Percentiles rank a stretch among this genome's conserved stretches.
These are phyloP conservation scores for Talaromyces islandicus DNA, from an alignment of 2,329 filamentous ascomycete genomes.

Conservation along the genomic window DNA sequence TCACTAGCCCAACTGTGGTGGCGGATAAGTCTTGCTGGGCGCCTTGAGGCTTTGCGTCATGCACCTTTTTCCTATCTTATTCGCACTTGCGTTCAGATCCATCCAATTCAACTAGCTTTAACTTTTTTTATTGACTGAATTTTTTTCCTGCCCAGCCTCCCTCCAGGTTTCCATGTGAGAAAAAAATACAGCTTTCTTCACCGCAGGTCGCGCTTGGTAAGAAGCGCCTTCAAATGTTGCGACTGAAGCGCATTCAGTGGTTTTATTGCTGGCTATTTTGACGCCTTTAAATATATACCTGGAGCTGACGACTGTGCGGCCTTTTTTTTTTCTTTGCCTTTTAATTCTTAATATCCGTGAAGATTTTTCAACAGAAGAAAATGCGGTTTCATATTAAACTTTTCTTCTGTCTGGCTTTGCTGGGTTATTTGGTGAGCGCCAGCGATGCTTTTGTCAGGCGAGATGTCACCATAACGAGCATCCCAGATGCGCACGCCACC, in stretches of 20 bases:
- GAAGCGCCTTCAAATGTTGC: background rate
- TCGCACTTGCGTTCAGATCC: background rate
- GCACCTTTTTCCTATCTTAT: background rate
- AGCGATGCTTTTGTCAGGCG: background rate
- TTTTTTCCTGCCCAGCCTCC: background rate
- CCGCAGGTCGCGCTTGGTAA: background rate
- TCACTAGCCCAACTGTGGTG: background rate
- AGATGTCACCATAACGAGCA: slow-evolving; percentile 1
- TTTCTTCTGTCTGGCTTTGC: background rate
- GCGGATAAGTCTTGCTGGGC: background rate
- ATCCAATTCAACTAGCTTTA: background rate
- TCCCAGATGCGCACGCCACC: slow-evolving; percentile 1
- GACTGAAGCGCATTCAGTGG: background rate
- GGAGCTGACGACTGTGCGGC: background rate
- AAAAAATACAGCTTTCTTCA: background rate
- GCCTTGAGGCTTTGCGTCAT: background rate
- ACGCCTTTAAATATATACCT: background rate
- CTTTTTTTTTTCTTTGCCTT: background rate
- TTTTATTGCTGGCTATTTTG: background rate
- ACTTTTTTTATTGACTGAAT: background rate
- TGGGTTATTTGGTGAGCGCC: background rate
- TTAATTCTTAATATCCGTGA: background rate
- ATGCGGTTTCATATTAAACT: slow-evolving; percentile 2
- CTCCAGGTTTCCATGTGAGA: background rate
- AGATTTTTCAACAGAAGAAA: background rate